Base-by-base conservation (phyloP, 2,329 filamentous ascomycete species). In the Zymoseptoria pseudotritici region DNA sequence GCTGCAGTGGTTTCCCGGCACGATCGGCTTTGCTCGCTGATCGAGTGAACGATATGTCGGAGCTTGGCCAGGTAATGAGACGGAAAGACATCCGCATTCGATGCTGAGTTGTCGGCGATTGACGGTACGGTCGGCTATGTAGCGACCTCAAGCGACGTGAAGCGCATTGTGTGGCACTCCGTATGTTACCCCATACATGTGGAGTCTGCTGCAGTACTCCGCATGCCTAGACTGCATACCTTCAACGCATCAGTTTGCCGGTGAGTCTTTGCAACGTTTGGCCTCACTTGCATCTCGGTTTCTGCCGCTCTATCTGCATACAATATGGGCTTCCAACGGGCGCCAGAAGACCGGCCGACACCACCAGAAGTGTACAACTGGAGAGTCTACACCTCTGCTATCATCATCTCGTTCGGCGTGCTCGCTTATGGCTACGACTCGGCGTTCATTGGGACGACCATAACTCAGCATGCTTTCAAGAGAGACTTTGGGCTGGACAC, bases 321-420 rank as follows among this genome's bases (percentile, higher is more conserved):
- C 46, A 75, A 73, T 70, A 72, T 69, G 52, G 73, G 72, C 49
- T 75, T 77, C 71, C 56, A 80, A 64, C 76, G 77, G 55, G 79
- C 79, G 46, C 77, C 79, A 46, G 81, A 83, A 67, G 81, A 83
- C 69, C 75, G 81, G 64, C 81, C 81, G 24, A 83, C 80, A 63
- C 82, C 81, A 20, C 75, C 77, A 60, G 79, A 82, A 70, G 81
- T 83, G 63, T 82, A 82, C 70, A 82, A 82, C 62, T 79, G 77
- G 77, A 74, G 77, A 3, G 70, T 82, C 21, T 83, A 83, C 65
- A 72, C 70, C 5, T 76, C 79, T 53, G 76, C 78, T 0, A 66
- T 76, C n/a, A 73, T 82, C 29, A 80, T 82, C 53, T 76, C 80
- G 4, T 78, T 77, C 19, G 80, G 80, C 13, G 68, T 66, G 1